Percentiles rank a stretch among this genome's conserved stretches.
Conservation (phyloP, 768 basidiomycete species). For the Amanita subjunquillea region DNA sequence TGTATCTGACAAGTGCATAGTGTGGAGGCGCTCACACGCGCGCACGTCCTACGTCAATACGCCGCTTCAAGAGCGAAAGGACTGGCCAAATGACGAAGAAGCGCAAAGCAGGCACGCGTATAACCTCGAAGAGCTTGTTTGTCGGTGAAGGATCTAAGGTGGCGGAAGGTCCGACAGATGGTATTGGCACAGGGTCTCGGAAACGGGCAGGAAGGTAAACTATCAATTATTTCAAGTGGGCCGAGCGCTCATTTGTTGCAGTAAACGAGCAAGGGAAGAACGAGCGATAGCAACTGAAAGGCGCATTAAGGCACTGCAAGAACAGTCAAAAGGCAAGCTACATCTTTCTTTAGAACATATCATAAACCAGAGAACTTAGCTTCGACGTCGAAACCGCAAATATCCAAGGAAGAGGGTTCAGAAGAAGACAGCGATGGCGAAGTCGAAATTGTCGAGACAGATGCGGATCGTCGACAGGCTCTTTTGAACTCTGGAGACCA, state of each 20-base stretch:
- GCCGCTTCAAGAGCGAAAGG: constrained; percentile 23
- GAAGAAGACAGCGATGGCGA: constrained; percentile 13
- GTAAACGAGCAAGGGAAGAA: constrained; percentile 73
- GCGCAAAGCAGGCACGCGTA: constrained; percentile 62
- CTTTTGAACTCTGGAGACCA: constrained; percentile 36
- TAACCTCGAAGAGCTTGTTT: constrained; percentile 55
- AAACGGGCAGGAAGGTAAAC: constrained; percentile 59
- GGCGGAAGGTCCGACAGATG: constrained; percentile 25
- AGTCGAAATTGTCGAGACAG: constrained; percentile 29
- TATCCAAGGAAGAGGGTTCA: constrained; percentile 7
- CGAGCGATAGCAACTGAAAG: constrained; percentile 67
- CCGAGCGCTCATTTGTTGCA: constrained; percentile 16
- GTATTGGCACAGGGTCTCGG: constrained; percentile 52
- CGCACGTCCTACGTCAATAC: constrained; percentile 39
- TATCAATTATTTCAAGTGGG: neutral
- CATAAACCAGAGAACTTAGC: neutral
- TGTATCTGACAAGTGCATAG: constrained; percentile 20
- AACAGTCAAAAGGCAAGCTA: constrained; percentile 16
- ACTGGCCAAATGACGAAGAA: constrained; percentile 59
- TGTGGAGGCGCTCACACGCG: constrained; percentile 74
- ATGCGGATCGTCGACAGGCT: constrained; percentile 37
- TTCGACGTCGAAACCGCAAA: neutral
- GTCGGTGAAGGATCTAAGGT: constrained; percentile 43
- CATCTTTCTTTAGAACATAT: neutral
- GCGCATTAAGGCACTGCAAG: constrained; percentile 39